Base-by-base conservation (phyloP, 169 alveolate species). In the Neospora caninum region DNA sequence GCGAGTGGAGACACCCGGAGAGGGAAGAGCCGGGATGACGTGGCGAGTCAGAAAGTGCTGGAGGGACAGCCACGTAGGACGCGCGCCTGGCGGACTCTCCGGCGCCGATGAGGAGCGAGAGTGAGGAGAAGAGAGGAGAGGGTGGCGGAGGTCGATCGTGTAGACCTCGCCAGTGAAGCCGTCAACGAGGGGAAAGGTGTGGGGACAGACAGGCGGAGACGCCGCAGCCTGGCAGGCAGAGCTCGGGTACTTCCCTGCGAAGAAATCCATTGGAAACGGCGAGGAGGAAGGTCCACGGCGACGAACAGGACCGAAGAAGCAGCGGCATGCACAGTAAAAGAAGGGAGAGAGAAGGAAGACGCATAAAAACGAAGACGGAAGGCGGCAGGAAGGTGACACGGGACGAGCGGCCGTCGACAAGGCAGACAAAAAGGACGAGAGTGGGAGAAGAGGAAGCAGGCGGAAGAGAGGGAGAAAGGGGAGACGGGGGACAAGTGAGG, bases 111-210 rank as follows among this genome's bases (percentile, higher is more conserved):
- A 27, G 73, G n/a, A 1, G 16, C 73, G 73, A 64, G 73, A 22
- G 73, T 1, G 73, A 64, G 34, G 31, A 16, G 73, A 64, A 22
- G n/a, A 6, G 45, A 78, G 86, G 31, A 78, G 86, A 7, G 86
- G 86, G 86, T 78, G 86, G 10, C 86, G 86, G 13, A 82, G 67
- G 64, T 82, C 89, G 41, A 82, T 36, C 34, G 54, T 10, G 41
- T 31, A 82, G 36, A 82, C 67, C 41, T 82, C 67, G 0, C 89
- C 89, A 0, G 89, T 82, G 89, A 82, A 42, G 2, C 89, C 89
- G 64, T 82, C 89, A 31, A 82, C 25, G 69, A 82, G 67, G 22
- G 89, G 89, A 49, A 38, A 82, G 39, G 45, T 22, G 49, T 78
- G 41, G 27, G 20, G 73, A 16, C 7, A 64, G 20, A 29, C 31